Percentiles rank a stretch among this genome's conserved stretches.
phyloP scores from a whole-genome alignment of 495 filamentous ascomycete genomes.

The Talaromyces adpressus region DNA sequence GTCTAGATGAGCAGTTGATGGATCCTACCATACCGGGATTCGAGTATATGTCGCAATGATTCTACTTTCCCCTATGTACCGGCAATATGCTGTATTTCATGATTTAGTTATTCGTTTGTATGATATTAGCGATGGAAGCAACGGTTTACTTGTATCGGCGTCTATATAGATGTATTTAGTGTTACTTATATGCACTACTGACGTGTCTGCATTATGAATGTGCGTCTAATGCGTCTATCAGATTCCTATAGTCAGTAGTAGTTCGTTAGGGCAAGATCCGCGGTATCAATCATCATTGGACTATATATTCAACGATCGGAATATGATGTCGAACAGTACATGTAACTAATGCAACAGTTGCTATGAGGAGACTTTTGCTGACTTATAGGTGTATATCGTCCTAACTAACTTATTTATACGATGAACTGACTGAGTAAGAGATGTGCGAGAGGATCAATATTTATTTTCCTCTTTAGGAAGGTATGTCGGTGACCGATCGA shows the following conservation, averaged over 20 bases:
- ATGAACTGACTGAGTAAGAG: not conserved
- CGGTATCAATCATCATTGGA: not conserved
- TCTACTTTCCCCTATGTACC: not conserved
- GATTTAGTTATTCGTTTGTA: not conserved
- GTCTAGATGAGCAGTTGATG: slow-evolving; percentile 38
- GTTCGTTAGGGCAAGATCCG: not conserved
- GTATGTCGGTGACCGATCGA: not conserved
- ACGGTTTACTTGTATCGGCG: not conserved
- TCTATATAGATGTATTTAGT: not conserved
- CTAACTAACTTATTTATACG: not conserved
- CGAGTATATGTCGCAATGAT: slow-evolving; percentile 34
- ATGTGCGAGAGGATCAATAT: not conserved
- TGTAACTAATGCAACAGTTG: too few relatives aligned
- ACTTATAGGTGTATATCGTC: not conserved
- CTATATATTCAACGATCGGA: not conserved
- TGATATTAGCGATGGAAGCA: not conserved
- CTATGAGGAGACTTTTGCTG: not conserved
- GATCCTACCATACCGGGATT: slow-evolving; percentile 43
- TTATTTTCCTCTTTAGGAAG: not conserved
- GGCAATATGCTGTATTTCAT: not conserved
- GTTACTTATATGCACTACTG: not conserved
- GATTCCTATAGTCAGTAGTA: not conserved
- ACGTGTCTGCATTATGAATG: not conserved
- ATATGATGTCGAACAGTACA: not conserved
- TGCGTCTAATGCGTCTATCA: not conserved